Percentiles rank a stretch among this genome's conserved stretches.
phyloP scores from a whole-genome alignment of 176 grass and related monocot genomes.

The Musa itinerans region DNA sequence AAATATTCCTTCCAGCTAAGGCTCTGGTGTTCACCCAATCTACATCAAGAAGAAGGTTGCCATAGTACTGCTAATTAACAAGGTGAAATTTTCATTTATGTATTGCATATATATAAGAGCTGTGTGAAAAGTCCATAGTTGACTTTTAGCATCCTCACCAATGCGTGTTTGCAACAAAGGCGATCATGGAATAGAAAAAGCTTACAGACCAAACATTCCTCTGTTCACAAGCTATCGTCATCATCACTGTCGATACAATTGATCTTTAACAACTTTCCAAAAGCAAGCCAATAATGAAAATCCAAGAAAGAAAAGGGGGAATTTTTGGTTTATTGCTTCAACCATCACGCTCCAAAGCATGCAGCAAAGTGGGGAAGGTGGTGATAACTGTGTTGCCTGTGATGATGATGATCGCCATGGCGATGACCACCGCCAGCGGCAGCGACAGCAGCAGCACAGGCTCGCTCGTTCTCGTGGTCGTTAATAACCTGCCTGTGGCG shows the following conservation, averaged over 20 bases:
- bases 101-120: too few species aligned
- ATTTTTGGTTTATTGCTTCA: neutral
- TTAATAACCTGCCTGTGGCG: conserved; percentile 10
- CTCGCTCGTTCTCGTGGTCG: neutral
- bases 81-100: too few species aligned
- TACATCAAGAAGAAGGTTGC: too few species aligned
- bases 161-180: too few species aligned
- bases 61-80: too few species aligned
- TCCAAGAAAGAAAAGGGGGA: neutral
- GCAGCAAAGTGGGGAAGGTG: conserved; percentile 2
- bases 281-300: neutral
- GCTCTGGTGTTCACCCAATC: neutral
- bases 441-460: neutral
- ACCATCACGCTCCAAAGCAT: conserved; percentile 5
- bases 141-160: too few species aligned
- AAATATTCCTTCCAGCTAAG: neutral
- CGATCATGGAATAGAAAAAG: too few species aligned
- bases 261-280: neutral
- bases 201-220: neutral
- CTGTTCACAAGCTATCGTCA: neutral
- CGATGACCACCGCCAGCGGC: too few species aligned
- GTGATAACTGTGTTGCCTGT: neutral
- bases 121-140: too few species aligned
- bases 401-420: neutral
- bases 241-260: neutral